Evolutionary conservation across 139 green algal genomes (phyloP).

Genomic region (Picochlorum costavermella): DNA sequence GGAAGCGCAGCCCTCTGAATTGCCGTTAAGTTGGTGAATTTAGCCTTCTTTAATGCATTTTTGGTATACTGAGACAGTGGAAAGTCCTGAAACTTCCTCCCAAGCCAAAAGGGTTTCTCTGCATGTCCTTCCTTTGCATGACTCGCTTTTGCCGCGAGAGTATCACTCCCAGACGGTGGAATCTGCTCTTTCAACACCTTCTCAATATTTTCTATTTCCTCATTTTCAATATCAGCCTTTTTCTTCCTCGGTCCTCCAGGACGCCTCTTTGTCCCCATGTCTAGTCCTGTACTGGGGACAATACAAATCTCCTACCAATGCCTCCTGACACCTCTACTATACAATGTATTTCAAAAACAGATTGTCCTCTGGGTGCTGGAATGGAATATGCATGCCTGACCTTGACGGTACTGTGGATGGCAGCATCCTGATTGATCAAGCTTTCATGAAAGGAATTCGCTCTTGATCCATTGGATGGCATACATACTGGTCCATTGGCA

Average conservation of each 20-base stretch:
- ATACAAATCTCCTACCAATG: too few relatives aligned
- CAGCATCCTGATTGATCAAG: too few relatives aligned
- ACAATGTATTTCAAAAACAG: too few relatives aligned
- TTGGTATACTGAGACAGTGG: conserved; percentile 48
- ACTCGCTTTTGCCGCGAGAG: conserved; percentile 11
- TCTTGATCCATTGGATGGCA: too few relatives aligned
- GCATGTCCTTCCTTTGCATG: neutral
- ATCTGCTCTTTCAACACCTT: conserved; percentile 15
- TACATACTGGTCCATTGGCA: too few relatives aligned
- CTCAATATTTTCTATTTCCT: conserved; percentile 35
- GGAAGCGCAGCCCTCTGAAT: conserved; percentile 89
- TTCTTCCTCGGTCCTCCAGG: conserved; percentile 5
- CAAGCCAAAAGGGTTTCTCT: neutral
- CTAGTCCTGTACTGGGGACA: too few relatives aligned
- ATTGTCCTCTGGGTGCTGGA: too few relatives aligned
- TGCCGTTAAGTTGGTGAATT: conserved; percentile 71
- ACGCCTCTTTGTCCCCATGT: too few relatives aligned
- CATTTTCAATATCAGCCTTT: conserved; percentile 20
- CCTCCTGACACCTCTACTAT: too few relatives aligned
- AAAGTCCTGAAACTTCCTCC: conserved; percentile 42
- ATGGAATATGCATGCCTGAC: too few relatives aligned
- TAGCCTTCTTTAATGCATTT: conserved; percentile 43
- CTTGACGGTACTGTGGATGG: too few relatives aligned
- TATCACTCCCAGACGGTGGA: conserved; percentile 40
- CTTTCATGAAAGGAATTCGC: too few relatives aligned